Evolutionary conservation across 192 early-diverging fungal species (phyloP).

Genomic region (Funneliformis geosporum): DNA sequence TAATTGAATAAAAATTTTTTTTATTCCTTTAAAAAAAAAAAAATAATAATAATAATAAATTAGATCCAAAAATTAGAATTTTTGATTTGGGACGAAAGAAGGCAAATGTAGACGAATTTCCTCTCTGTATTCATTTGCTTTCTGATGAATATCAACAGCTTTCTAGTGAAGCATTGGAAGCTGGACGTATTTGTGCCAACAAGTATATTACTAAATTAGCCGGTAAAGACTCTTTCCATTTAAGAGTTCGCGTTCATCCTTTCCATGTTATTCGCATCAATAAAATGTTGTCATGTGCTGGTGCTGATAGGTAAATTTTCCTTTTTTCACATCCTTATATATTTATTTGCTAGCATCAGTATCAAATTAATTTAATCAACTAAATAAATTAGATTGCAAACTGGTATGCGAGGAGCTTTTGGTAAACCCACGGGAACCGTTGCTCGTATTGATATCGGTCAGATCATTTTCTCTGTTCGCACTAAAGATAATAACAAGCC

Average conservation of each 20-base stretch:
- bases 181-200: constrained; percentile 96
- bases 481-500: constrained; percentile 94
- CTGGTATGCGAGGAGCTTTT: constrained; percentile 99
- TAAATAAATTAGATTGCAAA: constrained; percentile 74
- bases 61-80: constrained; percentile 96
- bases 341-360: neutral
- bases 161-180: constrained; percentile 98
- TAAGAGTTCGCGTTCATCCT: constrained; percentile 97
- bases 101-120: constrained; percentile 97
- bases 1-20: neutral
- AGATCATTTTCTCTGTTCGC: constrained; percentile 94
- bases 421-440: constrained; percentile 95
- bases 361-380: neutral
- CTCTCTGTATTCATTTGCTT: constrained; percentile 91
- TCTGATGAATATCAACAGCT: constrained; percentile 98
- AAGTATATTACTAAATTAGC: constrained; percentile 97
- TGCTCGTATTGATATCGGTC: constrained; percentile 98
- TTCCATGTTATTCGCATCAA: constrained; percentile 99
- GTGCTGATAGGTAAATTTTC: constrained; percentile 81
- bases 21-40: too few species aligned
- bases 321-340: neutral
- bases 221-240: constrained; percentile 99
- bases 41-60: neutral
- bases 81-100: constrained; percentile 98
- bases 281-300: constrained; percentile 99